Base-by-base conservation (phyloP, 2,329 filamentous ascomycete species). In the Cercospora beticola region DNA sequence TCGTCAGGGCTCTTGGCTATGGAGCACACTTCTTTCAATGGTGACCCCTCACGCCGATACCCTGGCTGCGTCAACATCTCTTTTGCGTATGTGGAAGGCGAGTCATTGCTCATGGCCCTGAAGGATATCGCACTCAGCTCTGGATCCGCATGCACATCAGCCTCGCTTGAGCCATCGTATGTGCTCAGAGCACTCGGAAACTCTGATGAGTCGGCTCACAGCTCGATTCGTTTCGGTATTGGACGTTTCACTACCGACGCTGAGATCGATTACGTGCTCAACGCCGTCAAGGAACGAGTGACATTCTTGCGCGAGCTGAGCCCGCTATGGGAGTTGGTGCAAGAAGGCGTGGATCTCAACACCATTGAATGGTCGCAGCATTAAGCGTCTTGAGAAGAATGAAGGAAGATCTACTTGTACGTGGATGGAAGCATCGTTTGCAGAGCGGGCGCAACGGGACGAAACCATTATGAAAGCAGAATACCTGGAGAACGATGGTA, bases 341-440 rank as follows among this genome's bases (percentile, higher is more conserved):
- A 99, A 82, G 95, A 99, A 80, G 95, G 95, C 16, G 88, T 99
- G 72, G 95, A 97, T 78, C 83, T 99, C 74, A 92, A 96, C 82
- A 97, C 93, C 54, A 99, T 99, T 76, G 90, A 99, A 82, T 99
- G 95, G 95, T 97, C 92, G 79, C 94, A 97, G 84, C 95, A 99
- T 81, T 98, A 84, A 87, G 28, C 12, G 6, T n/a, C 6, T n/a
- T 3, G 1, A 18, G 10, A 4, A 2, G 26, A 30, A 58, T 58
- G 36, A 58, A 26, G 54, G 23, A 31, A 4, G 54, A 31, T 30
- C 26, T 58, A 58, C 30, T 58, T 31, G 16, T 10, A 58, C 54
- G n/a, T 18, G 54, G 26, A 31, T 31, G 21, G 30, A 58, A 31
- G 46, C 46, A 52, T 52, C 46, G 18, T 58, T 33, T 58, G 54